phyloP scores from a whole-genome alignment of 2,329 filamentous ascomycete species.

The Epichloe scottii region DNA sequence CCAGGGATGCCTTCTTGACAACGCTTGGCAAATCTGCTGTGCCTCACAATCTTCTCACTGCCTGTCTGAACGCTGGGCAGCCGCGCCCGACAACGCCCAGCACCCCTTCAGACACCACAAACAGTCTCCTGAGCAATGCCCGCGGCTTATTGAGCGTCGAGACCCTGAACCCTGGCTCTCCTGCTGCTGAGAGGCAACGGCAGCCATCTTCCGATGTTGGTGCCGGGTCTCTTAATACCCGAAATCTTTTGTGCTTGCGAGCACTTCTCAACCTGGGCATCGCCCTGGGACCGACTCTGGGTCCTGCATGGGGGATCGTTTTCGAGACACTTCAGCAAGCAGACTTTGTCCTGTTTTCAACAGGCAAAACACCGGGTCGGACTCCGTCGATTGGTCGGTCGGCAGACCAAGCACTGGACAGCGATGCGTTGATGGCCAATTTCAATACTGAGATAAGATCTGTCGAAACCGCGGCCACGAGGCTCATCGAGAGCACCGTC shows the following conservation, averaged over 20 bases:
- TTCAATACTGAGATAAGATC: constrained; percentile 73
- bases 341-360: constrained; percentile 68
- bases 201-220: constrained; percentile 45
- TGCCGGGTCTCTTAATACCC: constrained; percentile 56
- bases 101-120: constrained; percentile 34
- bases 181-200: constrained; percentile 44
- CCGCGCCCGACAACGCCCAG: constrained; percentile 30
- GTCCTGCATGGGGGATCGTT: constrained; percentile 77
- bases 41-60: constrained; percentile 61
- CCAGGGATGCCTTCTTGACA: constrained; percentile 87
- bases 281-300: constrained; percentile 77
- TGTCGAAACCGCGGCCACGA: constrained; percentile 74
- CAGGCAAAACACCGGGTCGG: constrained; percentile 40
- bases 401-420: constrained; percentile 35
- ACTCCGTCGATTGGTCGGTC: constrained; percentile 35
- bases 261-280: constrained; percentile 93
- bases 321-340: constrained; percentile 88
- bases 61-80: constrained; percentile 39
- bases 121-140: constrained; percentile 56
- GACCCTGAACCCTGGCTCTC: constrained; percentile 46
- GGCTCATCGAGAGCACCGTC: constrained; percentile 81
- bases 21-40: constrained; percentile 89
- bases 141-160: constrained; percentile 65
- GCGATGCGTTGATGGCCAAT: constrained; percentile 43
- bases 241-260: constrained; percentile 80